Percentiles rank a stretch among this genome's conserved stretches.
Conservation (phyloP, 108 stramenopile species). For the Nitzschia sp. region DNA sequence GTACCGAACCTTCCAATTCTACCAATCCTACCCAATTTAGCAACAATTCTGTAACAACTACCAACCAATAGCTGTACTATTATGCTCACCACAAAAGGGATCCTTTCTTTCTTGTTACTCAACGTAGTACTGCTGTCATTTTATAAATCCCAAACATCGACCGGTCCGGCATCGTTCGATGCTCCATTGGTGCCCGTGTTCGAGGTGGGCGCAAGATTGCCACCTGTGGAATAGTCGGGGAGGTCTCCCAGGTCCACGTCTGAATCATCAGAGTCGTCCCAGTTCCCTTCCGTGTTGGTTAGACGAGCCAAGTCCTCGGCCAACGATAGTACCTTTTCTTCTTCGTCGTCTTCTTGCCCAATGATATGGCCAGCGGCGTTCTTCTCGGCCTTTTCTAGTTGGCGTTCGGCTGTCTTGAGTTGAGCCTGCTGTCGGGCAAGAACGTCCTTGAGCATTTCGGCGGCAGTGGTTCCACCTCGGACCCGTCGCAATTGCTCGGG, state of each 20-base stretch:
- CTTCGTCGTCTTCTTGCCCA: slow-evolving; percentile 68
- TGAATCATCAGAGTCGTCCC: slow-evolving; percentile 87
- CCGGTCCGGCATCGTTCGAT: slow-evolving; percentile 31
- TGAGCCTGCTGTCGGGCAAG: slow-evolving; percentile 87
- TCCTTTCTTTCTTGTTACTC: background rate
- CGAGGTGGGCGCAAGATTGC: slow-evolving; percentile 9
- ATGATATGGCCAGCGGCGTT: slow-evolving; percentile 86
- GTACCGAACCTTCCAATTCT: background rate
- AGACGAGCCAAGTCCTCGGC: slow-evolving; percentile 76
- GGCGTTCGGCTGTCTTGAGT: slow-evolving; percentile 71
- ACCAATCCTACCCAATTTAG: no score
- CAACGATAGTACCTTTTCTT: slow-evolving; percentile 45
- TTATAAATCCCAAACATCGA: slow-evolving; percentile 75
- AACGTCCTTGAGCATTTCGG: slow-evolving; percentile 91
- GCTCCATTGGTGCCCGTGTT: slow-evolving; percentile 39
- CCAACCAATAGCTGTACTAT: background rate
- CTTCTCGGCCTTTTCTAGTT: slow-evolving; percentile 77
- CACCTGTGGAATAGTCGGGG: slow-evolving; percentile 45
- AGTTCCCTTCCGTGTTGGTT: slow-evolving; percentile 80
- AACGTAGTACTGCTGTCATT: no score
- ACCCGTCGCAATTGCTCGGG: slow-evolving; percentile 89
- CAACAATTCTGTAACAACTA: background rate
- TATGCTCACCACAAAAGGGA: no score
- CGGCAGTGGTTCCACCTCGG: slow-evolving; percentile 90
- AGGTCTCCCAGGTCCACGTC: slow-evolving; percentile 51